Evolutionary conservation across 2,329 filamentous ascomycete species (phyloP), one percentile per base, ranked within the genome.

Genomic region (Aspergillus pseudoviridinutans): DNA sequence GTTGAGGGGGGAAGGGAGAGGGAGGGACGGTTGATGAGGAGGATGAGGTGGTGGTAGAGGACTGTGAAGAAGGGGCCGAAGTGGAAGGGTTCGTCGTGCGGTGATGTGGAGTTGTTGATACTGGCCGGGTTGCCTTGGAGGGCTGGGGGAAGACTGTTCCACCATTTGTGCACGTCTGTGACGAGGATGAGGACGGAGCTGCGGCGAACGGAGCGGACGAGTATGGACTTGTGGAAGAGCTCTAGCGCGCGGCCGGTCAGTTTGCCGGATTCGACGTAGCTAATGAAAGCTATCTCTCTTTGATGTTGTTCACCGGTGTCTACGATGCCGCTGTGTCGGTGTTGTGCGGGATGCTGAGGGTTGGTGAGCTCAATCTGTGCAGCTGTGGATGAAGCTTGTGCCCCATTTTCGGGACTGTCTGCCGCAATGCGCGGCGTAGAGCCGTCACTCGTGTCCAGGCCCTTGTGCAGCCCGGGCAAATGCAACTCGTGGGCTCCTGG

Each of bases 141-240:
- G n/a, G 63, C 61, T 4, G 59, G 54, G 4, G 74, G 69, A n/a
- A 77, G 69, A 38, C 70, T 66, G 55, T 77, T 76, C 74, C 73
- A 77, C 74, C 74, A 76, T 56, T 72, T 76, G 50, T 76, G 74
- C 22, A 76, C 73, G 50, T 76, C 73, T 9, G 73, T 75, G 22
- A 74, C 71, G 5, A 77, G 61, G 47, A 71, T 71, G 3, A 75
- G 63, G 3, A 76, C 71, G 8, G 72, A 69, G 49, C 69, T 72
- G 42, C 72, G 70, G 10, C 69, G 71, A 9, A 75, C 67, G n/a
- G 73, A 72, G 25, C 74, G 72, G 49, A 72, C 71, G n/a, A 74
- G 66, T 42, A 76, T 74, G 5, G 73, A 75, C 58, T 77, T 76
- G 55, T 77, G 74, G 46, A 76, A 77, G 20, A 76, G 63, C 49